Evolutionary conservation across 495 filamentous ascomycete genomes (phyloP).

Genomic region (Penicillium dipodomyicola): DNA sequence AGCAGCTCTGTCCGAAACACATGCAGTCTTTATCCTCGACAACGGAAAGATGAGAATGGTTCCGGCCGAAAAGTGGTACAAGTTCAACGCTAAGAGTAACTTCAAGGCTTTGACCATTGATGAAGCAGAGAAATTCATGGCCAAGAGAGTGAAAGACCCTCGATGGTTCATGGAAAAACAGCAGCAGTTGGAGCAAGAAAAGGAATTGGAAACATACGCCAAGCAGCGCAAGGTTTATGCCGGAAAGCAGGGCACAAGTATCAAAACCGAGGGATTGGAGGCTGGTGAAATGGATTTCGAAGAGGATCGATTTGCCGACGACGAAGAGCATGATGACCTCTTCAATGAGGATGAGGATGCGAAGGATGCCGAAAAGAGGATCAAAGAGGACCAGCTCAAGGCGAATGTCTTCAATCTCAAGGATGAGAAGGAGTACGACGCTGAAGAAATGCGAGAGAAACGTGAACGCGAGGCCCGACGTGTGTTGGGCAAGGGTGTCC

Average conservation of each 20-base stretch:
- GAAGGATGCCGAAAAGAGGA: slow-evolving; percentile 79
- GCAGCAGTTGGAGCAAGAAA: slow-evolving; percentile 46
- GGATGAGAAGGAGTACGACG: slow-evolving; percentile 81
- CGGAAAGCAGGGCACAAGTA: slow-evolving; percentile 37
- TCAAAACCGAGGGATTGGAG: slow-evolving; percentile 50
- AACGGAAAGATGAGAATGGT: slow-evolving; percentile 72
- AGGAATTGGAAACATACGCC: slow-evolving; percentile 51
- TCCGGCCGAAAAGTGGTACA: slow-evolving; percentile 93
- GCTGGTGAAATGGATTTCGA: slow-evolving; percentile 60
- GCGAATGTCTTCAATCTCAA: slow-evolving; percentile 85
- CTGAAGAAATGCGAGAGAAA: slow-evolving; percentile 68
- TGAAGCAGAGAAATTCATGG: slow-evolving; percentile 80
- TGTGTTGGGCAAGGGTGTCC: slow-evolving; percentile 68
- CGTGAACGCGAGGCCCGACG: slow-evolving; percentile 64
- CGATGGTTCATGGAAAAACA: slow-evolving; percentile 75
- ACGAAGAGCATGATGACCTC: slow-evolving; percentile 80
- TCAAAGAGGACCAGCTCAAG: slow-evolving; percentile 82
- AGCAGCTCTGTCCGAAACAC: slow-evolving; percentile 72
- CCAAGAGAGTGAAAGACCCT: slow-evolving; percentile 66
- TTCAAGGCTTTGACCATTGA: slow-evolving; percentile 80
- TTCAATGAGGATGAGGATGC: slow-evolving; percentile 83
- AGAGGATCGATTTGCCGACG: slow-evolving; percentile 73
- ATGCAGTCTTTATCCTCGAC: slow-evolving; percentile 72
- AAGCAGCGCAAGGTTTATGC: slow-evolving; percentile 46
- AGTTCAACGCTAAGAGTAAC: slow-evolving; percentile 77